These are phyloP conservation scores for Ustilago loliicola DNA, from an alignment of 1,284 basidiomycete genomes.

Conservation along the genomic window DNA sequence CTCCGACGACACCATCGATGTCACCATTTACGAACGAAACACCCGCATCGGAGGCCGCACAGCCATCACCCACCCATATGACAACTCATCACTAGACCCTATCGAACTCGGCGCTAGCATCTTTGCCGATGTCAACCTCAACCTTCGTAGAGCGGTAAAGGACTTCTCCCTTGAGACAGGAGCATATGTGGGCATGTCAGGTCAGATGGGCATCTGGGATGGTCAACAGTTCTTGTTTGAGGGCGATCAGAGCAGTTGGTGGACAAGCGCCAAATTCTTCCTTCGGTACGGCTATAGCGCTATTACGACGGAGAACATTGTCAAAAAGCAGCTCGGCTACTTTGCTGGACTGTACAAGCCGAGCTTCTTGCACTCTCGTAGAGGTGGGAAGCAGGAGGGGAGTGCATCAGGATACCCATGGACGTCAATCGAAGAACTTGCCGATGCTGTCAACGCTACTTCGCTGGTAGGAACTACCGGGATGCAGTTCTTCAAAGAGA, in stretches of 20 bases:
- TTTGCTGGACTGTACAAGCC: constrained; percentile 77
- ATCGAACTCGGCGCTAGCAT: constrained; percentile 89
- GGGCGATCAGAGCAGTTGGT: constrained; percentile 61
- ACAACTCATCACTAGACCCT: constrained; percentile 74
- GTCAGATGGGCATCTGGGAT: constrained; percentile 78
- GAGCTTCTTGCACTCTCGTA: constrained; percentile 73
- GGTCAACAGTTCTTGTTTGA: constrained; percentile 73
- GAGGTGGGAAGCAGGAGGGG: background rate
- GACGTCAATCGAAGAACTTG: constrained; percentile 77
- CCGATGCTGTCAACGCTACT: constrained; percentile 75
- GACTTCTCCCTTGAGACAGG: constrained; percentile 38
- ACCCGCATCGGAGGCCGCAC: constrained; percentile 85
- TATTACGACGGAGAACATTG: constrained; percentile 74
- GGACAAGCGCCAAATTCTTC: constrained; percentile 64
- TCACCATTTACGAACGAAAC: constrained; percentile 85
- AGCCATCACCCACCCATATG: constrained; percentile 83
- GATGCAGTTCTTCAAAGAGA: constrained; percentile 65
- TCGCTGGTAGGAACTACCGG: constrained; percentile 36
- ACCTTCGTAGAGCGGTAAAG: constrained; percentile 70
- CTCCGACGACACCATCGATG: constrained; percentile 72
- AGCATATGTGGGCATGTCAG: constrained; percentile 25
- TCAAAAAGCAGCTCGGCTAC: constrained; percentile 72
- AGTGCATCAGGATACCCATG: constrained; percentile 72
- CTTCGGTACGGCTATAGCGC: constrained; percentile 85
- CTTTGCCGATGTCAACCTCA: constrained; percentile 85